Evolutionary conservation across 2,329 filamentous ascomycete genomes (phyloP).

Genomic region (Trichophyton rubrum): DNA sequence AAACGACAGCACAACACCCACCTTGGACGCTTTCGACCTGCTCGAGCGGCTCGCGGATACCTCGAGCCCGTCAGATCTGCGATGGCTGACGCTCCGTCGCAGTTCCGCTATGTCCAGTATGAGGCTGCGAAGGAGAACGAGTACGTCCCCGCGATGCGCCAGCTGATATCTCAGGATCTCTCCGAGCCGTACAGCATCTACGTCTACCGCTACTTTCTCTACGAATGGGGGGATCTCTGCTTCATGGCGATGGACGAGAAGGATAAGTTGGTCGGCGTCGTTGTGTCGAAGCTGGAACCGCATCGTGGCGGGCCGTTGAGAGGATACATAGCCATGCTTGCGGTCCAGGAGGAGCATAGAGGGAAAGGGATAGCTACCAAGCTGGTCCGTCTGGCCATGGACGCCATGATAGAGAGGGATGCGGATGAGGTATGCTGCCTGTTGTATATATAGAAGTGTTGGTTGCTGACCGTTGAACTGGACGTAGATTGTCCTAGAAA

Average conservation of each 20-base stretch:
- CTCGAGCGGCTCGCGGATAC: background rate
- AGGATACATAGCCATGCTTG: constrained; percentile 97
- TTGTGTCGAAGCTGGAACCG: constrained; percentile 86
- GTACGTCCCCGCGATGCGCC: constrained; percentile 74
- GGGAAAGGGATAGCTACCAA: constrained; percentile 79
- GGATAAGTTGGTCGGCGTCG: constrained; percentile 61
- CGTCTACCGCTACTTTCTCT: constrained; percentile 95
- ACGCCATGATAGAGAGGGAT: constrained; percentile 70
- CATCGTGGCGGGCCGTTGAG: constrained; percentile 77
- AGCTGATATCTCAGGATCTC: constrained; percentile 87
- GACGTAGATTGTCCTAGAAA: constrained; percentile 69
- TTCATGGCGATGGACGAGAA: constrained; percentile 58
- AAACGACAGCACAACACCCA: background rate
- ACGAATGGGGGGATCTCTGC: constrained; percentile 96
- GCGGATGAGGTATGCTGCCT: constrained; percentile 60
- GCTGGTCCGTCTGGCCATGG: constrained; percentile 79
- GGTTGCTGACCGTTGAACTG: background rate
- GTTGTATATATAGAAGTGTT: background rate
- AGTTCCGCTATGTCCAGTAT: constrained; percentile 47
- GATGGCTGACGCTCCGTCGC: constrained; percentile 6
- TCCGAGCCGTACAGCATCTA: constrained; percentile 99
- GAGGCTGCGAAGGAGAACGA: constrained; percentile 46
- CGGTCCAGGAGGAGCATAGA: constrained; percentile 67
- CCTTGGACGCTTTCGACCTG: background rate
- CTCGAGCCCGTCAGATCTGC: background rate